These are phyloP conservation scores for Paramecium sonneborni DNA, from an alignment of 73 alveolate genomes.

Conservation along the genomic window DNA sequence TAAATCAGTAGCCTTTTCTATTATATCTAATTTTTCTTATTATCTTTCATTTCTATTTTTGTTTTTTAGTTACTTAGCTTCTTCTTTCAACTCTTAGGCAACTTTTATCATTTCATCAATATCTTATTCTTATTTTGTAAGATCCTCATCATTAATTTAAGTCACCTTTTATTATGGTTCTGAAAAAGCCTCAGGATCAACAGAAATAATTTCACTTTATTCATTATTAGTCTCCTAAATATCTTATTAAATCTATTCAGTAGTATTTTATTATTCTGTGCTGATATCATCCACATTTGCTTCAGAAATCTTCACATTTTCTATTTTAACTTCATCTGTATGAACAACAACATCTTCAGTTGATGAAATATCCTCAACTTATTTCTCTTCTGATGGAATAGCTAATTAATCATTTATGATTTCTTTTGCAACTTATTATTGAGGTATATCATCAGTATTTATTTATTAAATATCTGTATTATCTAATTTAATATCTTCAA, in stretches of 20 bases:
- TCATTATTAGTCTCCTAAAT: background rate
- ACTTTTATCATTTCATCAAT: background rate
- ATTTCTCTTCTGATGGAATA: background rate
- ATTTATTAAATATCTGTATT: background rate
- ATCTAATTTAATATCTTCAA: slow-evolving; percentile 22
- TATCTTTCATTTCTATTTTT: background rate
- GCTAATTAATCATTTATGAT: background rate
- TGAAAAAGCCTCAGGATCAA: background rate
- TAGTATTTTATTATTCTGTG: background rate
- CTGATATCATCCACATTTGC: background rate
- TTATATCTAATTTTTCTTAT: background rate
- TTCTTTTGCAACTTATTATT: background rate
- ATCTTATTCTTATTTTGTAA: background rate
- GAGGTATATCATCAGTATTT: background rate
- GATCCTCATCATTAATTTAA: background rate
- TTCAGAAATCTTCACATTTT: slow-evolving; percentile 1
- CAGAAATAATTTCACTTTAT: background rate
- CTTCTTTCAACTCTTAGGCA: background rate
- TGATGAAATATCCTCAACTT: background rate
- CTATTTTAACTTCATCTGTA: slow-evolving; percentile 17
- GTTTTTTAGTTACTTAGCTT: background rate
- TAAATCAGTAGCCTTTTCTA: background rate
- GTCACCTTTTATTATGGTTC: background rate
- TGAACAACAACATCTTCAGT: background rate
- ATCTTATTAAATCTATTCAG: too few relatives aligned